phyloP scores from a whole-genome alignment of 495 filamentous ascomycete genomes.

The Trichoderma virens region DNA sequence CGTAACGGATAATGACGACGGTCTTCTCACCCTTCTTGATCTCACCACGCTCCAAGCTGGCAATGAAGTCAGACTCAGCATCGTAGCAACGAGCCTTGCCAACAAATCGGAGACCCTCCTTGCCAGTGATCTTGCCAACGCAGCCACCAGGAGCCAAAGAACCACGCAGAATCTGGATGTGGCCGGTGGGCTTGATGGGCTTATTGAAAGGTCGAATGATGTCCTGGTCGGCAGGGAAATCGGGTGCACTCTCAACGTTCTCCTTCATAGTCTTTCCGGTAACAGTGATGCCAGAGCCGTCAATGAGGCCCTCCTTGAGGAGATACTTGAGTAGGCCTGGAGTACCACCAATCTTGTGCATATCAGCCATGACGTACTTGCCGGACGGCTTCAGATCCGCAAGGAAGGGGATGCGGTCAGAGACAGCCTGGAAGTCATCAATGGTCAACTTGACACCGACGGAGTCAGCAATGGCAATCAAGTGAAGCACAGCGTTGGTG shows the following conservation, averaged over 20 bases:
- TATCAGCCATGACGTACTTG: constrained; percentile 92
- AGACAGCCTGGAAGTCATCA: constrained; percentile 95
- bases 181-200: constrained; percentile 89
- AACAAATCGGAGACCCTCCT: constrained; percentile 83
- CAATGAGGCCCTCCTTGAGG: constrained; percentile 79
- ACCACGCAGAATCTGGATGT: constrained; percentile 94
- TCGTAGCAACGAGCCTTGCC: constrained; percentile 87
- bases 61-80: constrained; percentile 71
- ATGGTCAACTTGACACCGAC: constrained; percentile 92
- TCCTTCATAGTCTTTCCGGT: constrained; percentile 89
- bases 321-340: constrained; percentile 87
- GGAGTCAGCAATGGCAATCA: constrained; percentile 92
- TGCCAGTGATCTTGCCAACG: constrained; percentile 97
- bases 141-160: constrained; percentile 83
- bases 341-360: constrained; percentile 85
- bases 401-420: constrained; percentile 84
- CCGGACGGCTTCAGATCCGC: constrained; percentile 96
- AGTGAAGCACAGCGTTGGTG: constrained; percentile 93
- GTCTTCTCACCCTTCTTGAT: constrained; percentile 97
- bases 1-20: constrained; percentile 95
- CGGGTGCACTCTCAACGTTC: constrained; percentile 71
- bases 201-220: constrained; percentile 88
- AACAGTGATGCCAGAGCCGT: constrained; percentile 83
- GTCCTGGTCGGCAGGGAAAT: constrained; percentile 75
- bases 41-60: constrained; percentile 66